Percentiles rank a stretch among this genome's conserved stretches.
Conservation (phyloP, 2,329 filamentous ascomycete species). For the Lasiodiplodia sp. region DNA sequence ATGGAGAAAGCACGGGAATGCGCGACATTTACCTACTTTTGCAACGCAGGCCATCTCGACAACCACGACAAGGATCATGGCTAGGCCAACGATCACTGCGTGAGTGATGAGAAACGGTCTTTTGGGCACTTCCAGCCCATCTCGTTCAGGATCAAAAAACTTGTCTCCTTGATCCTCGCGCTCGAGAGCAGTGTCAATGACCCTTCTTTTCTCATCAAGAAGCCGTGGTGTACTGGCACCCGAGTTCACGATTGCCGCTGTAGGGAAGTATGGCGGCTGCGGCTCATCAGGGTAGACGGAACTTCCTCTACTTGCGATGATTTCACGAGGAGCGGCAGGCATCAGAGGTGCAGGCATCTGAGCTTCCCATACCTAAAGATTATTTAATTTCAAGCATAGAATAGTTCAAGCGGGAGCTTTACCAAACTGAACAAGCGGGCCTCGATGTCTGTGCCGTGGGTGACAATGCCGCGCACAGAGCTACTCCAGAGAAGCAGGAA, state of each 20-base stretch:
- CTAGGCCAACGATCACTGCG: slow-evolving; percentile 35
- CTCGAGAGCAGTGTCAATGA: slow-evolving; percentile 37
- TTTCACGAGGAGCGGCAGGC: not conserved
- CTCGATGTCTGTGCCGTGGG: slow-evolving; percentile 44
- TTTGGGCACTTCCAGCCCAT: slow-evolving; percentile 35
- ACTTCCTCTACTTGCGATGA: not conserved
- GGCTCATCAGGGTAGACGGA: not conserved
- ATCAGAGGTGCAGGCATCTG: slow-evolving; percentile 32
- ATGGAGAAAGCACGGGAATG: not conserved
- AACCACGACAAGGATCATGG: slow-evolving; percentile 40
- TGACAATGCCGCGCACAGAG: slow-evolving; percentile 50
- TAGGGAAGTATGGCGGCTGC: slow-evolving; percentile 3
- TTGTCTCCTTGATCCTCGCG: slow-evolving; percentile 39
- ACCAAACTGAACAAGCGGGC: slow-evolving; percentile 24
- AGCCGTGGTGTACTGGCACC: not conserved
- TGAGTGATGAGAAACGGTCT: slow-evolving; percentile 36
- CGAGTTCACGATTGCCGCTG: not conserved
- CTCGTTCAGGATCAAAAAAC: slow-evolving; percentile 38
- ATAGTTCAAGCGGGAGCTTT: not conserved
- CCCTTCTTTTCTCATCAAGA: slow-evolving; percentile 40
- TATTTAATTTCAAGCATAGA: not conserved
- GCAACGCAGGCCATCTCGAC: slow-evolving; percentile 42
- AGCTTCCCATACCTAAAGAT: slow-evolving; percentile 35
- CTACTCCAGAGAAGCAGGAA: slow-evolving; percentile 56
- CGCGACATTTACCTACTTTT: slow-evolving; percentile 34